Percentiles rank a stretch among this genome's conserved stretches.
These are phyloP conservation scores for Pelargonium cotyledonis DNA, from an alignment of 441 rosid species.

Conservation along the genomic window DNA sequence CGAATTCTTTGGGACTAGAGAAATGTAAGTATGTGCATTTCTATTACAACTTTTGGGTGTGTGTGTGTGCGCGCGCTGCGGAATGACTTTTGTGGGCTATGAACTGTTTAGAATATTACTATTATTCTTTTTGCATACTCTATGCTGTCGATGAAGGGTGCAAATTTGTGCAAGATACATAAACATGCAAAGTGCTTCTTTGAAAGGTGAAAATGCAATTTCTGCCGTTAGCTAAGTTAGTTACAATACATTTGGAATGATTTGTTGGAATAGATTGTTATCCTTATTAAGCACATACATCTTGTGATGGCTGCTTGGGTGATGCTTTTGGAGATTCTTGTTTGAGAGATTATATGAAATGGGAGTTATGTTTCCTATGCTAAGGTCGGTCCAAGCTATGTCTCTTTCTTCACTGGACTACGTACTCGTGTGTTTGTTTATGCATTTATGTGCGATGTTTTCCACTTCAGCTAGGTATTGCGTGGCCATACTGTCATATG, in stretches of 20 bases:
- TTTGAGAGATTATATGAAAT: not conserved
- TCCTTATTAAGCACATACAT: not conserved
- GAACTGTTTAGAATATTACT: not conserved
- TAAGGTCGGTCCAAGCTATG: not conserved
- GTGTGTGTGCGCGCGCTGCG: not conserved
- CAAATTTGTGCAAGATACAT: not conserved
- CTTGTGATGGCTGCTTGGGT: not conserved
- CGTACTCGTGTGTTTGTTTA: not conserved
- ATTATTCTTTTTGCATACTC: not conserved
- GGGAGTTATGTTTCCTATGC: not conserved
- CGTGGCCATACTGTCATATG: not conserved
- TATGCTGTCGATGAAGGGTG: not conserved
- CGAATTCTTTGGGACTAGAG: slow-evolving; percentile 91
- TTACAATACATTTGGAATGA: not conserved
- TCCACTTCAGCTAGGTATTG: not conserved
- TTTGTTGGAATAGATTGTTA: not conserved
- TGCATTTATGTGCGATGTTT: not conserved
- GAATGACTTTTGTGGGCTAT: not conserved
- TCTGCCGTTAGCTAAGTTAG: not conserved
- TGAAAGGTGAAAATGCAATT: not conserved
- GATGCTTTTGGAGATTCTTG: not conserved
- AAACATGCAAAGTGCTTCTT: not conserved
- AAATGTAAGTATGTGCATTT: slow-evolving; percentile 61
- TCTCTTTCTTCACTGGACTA: not conserved
- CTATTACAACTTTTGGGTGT: slow-evolving; percentile 9